Base-by-base conservation (phyloP, 352 stramenopile genomes). In the Globisporangium ultimum region DNA sequence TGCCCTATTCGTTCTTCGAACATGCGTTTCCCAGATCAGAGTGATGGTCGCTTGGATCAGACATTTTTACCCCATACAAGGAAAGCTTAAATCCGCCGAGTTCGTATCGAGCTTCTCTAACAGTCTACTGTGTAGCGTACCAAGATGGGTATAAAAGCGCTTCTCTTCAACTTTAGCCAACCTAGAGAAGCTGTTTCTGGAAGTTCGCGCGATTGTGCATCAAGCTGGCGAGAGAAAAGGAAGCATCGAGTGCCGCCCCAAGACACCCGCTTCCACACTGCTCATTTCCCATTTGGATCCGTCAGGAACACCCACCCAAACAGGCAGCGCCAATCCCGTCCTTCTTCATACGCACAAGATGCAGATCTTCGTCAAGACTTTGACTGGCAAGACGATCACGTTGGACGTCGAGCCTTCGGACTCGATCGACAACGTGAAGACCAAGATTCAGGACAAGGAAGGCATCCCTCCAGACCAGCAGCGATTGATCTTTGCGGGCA, bases 281-380 rank as follows among this genome's bases (percentile, higher is more conserved):
- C 22, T 64, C 63, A 70, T 66, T 66, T 47, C 32, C 22, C 41
- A 62, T 58, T 66, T 66, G 51, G 49, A 45, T 47, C 20, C 21
- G 53, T 22, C 22, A 21, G 17, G 28, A 20, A 34, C 48, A 56
- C 38, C 3, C 64, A 62, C 51, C 54, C 24, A 32, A 32, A 36
- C n/a, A n/a, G n/a, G n/a, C n/a, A n/a, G n/a, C n/a, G n/a, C n/a
- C n/a, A 24, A 38, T 38, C 14, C 47, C 32, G 34, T n/a, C 48
- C 96, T 95, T 65, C 86, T 97, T 10, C 97, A 97, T 72, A 97
- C 90, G 38, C 67, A 96, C 22, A 96, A 78, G 81, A 97, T 97
- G 77, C 78, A 90, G 68, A 80, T 97, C 48, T 97, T 97, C 65
- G 89, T 98, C 15, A 98, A 97, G 77, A 98, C 93, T 45, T 69